Evolutionary conservation across 192 early-diverging fungal genomes (phyloP), one percentile per base, ranked within the genome.

Genomic region (Podila verticillata): DNA sequence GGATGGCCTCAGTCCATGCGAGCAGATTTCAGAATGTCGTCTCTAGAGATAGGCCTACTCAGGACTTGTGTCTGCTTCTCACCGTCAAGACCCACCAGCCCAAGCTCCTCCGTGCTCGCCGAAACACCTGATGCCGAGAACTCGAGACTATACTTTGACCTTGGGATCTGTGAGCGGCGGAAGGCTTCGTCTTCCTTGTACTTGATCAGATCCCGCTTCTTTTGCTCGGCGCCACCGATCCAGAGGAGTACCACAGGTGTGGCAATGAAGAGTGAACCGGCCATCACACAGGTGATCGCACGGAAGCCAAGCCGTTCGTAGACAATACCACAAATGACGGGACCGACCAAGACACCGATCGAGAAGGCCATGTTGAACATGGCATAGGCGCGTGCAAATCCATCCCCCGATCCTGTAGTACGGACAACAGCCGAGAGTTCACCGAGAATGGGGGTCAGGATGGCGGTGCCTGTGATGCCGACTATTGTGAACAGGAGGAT

Each of bases 361-460:
- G 91, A 90, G 51, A 90, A 95, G 4, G 92, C 89, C 77, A 94
- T 91, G 65, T 93, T 95, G 77, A 90, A 93, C 63, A 95, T 75
- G 10, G 92, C 92, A 66, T 93, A 93, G 5, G 91, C 89, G 65
- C 81, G 81, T 22, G 83, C 88, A 63, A 85, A 89, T 4, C 86
- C 88, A 57, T 83, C 85, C 48, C 88, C 87, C 63, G 86, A 85
- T 86, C 92, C 66, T 70, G 86, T 58, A 84, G 82, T 60, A 80
- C 91, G 87, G 88, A 89, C 68, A 81, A 85, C 63, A 84, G 91
- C 72, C 87, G 74, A 63, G 87, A 80, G 60, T 22, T 80, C 77
- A 9, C 70, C 77, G 0, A 80, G 66, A 13, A 80, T 58, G 0
- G 77, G 77, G 9, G 77, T 72, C 31, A 80, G 30, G 15, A 72